Evolutionary conservation across 2,329 filamentous ascomycete genomes (phyloP), one percentile per base, ranked within the genome.

Genomic region (Arthrinium phaeospermum): DNA sequence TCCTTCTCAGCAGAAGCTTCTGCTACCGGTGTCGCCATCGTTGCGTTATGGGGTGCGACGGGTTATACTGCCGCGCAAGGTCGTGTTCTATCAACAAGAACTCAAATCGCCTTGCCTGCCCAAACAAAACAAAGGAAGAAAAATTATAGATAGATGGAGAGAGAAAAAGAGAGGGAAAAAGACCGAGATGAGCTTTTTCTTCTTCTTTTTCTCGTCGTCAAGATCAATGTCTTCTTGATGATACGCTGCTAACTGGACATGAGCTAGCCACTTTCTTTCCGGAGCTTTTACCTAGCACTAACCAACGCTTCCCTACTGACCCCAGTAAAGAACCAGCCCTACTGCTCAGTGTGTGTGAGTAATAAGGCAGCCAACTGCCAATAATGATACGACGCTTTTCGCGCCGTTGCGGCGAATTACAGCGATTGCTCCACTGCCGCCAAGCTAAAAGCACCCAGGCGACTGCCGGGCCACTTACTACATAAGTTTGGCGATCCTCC

Each of bases 1-100:
- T 91, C 89, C 73, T 88, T 88, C 30, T 85, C 84, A 68, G 74
- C 73, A 10, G 46, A 41, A 64, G 57, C 19, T 64, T 41, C 57
- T 41, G 57, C 57, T 64, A 30, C 34, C 22, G 57, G 57, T 24
- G 30, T 64, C 57, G 57, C 57, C 57, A 64, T 64, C 34, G 57
- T 41, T 41, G 34, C 57, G 57, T 19, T 64, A 41, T 41, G 19
- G 30, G 7, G 34, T 41, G n/a, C 19, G 19, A 19, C 12, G 57
- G 19, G 22, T 30, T 61, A 61, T 37, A 61, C 53, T 34, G 24
- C 51, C 51, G 5, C 24, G 16, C 19, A 22, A 34, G 14, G 27
- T 30, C 27, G 14, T 19, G 7, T 19, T 57, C 5, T 34, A 8
- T 30, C 24, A 16, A 57, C 51, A 57, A 34, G 34, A 22, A 34